Percentiles rank a stretch among this genome's conserved stretches.
These are phyloP conservation scores for Lizanozyma gosingica DNA, from an alignment of 1,139 yeast genomes.

Conservation along the genomic window DNA sequence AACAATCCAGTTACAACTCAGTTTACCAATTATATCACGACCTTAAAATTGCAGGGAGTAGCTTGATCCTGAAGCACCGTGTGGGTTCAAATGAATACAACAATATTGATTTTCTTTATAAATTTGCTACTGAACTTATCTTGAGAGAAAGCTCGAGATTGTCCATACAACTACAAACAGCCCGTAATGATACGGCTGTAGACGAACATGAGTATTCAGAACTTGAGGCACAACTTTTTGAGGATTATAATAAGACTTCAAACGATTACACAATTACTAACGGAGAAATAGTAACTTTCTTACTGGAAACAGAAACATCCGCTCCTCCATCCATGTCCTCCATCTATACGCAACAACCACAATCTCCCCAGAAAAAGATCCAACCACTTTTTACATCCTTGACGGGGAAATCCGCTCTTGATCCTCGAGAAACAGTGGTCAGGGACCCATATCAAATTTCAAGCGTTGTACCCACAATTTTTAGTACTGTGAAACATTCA, in stretches of 20 bases:
- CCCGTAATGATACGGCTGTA: slow-evolving; percentile 8
- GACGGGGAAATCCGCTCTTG: slow-evolving; percentile 55
- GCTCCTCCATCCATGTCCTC: slow-evolving; percentile 12
- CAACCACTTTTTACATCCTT: slow-evolving; percentile 67
- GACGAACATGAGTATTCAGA: slow-evolving; percentile 7
- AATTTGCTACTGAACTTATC: slow-evolving; percentile 59
- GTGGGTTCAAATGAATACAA: slow-evolving; percentile 52
- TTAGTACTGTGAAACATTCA: slow-evolving; percentile 17
- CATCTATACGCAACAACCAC: slow-evolving; percentile 14
- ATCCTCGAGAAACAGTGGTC: slow-evolving; percentile 51
- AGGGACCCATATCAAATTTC: slow-evolving; percentile 52
- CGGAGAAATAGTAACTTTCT: slow-evolving; percentile 49
- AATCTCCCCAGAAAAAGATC: slow-evolving; percentile 20
- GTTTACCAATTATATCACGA: slow-evolving; percentile 65
- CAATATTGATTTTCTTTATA: slow-evolving; percentile 59
- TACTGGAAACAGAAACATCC: slow-evolving; percentile 29
- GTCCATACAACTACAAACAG: slow-evolving; percentile 18
- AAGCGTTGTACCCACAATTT: slow-evolving; percentile 44
- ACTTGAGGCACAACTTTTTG: slow-evolving; percentile 15
- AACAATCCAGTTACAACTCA: slow-evolving; percentile 25
- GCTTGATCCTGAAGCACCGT: slow-evolving; percentile 37
- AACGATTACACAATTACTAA: slow-evolving; percentile 48
- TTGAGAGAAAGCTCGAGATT: slow-evolving; percentile 61
- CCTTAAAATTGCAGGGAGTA: slow-evolving; percentile 52
- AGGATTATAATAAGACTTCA: slow-evolving; percentile 63